These are phyloP conservation scores for Rhytidhysteron rufulum DNA, from an alignment of 2,329 filamentous ascomycete genomes.

Conservation along the genomic window DNA sequence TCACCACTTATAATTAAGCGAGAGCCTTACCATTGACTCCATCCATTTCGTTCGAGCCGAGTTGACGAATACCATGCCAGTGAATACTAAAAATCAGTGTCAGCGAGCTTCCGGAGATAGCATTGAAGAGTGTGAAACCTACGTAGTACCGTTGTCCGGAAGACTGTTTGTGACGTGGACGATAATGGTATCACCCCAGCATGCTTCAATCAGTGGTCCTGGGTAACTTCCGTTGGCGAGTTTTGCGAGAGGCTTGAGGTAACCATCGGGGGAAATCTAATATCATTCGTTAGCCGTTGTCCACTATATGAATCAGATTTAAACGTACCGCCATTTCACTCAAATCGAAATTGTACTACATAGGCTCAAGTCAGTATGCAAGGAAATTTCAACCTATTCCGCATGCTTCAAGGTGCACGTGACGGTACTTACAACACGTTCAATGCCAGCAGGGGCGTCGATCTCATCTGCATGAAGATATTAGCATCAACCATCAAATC, in stretches of 20 bases:
- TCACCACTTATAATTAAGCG: neutral
- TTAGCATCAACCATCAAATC: no score
- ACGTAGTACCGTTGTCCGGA: conserved; percentile 51
- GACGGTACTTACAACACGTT: conserved; percentile 9
- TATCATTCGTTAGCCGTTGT: no score
- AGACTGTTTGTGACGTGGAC: conserved; percentile 46
- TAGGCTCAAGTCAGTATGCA: no score
- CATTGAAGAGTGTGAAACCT: no score
- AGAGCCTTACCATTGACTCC: conserved; percentile 43
- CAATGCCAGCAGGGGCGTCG: conserved; percentile 3
- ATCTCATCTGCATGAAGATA: conserved; percentile 4
- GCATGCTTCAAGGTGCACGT: no score
- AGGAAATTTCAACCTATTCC: no score
- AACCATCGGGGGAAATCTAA: neutral
- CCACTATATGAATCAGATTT: no score
- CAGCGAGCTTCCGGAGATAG: no score
- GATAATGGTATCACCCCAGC: conserved; percentile 7
- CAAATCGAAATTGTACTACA: no score
- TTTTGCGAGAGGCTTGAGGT: conserved; percentile 5
- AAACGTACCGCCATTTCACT: no score
- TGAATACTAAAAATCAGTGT: conserved; percentile 46
- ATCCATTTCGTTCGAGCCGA: conserved; percentile 49
- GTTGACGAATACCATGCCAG: conserved; percentile 56
- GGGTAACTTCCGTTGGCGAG: conserved; percentile 9
- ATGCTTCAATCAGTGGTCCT: conserved; percentile 8